Base-by-base conservation (phyloP, 2,329 filamentous ascomycete genomes). In the Arthrobotrys megalospora region DNA sequence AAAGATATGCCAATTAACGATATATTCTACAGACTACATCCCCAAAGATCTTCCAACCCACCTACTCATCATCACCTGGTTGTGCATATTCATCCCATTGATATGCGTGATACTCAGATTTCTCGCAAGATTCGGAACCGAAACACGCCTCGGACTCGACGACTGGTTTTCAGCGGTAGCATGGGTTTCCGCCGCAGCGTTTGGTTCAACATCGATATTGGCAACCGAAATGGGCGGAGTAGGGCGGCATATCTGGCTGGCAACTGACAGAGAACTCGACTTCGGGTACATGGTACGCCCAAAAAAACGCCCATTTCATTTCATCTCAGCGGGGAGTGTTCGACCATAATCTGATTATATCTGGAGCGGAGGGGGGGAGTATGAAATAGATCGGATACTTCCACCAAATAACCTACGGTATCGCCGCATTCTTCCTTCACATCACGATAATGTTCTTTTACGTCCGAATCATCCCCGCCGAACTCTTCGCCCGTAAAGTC, bases 361-460 rank as follows among this genome's bases (percentile, higher is more conserved):
- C 4, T 7, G 7, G 1, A 14, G 28, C 4, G 19, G 5, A 14
- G 52, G 52, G 2, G 32, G n/a, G 32, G 6, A 2, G 38, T 55
- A 21, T 21, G 28, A n/a, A n/a, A 28, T 43, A 77, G 73, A 70
- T 77, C 16, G 73, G 73, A 34, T 77, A 70, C 28, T 53, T 70
- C 21, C 73, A 77, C n/a, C 73, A 77, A 52, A 77, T 77, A 8
- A 8, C 50, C 16, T 77, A 70, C 43, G 73, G 73, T 6, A 45
- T 77, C 65, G 66, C 73, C 34, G 38, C 66, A 3, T 77, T 77
- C 45, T 77, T 71, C 47, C 73, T 77, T 11, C 73, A 71, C 43
- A 45, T 66, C 24, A 52, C 73, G 19, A 77, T 77, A 21, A 36
- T 77, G 19, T 70, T 67, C 60, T 77, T 77, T 43, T 77, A 77